Conservation (phyloP, 2,329 filamentous ascomycete genomes). For the Myriosclerotinia duriaeana region DNA sequence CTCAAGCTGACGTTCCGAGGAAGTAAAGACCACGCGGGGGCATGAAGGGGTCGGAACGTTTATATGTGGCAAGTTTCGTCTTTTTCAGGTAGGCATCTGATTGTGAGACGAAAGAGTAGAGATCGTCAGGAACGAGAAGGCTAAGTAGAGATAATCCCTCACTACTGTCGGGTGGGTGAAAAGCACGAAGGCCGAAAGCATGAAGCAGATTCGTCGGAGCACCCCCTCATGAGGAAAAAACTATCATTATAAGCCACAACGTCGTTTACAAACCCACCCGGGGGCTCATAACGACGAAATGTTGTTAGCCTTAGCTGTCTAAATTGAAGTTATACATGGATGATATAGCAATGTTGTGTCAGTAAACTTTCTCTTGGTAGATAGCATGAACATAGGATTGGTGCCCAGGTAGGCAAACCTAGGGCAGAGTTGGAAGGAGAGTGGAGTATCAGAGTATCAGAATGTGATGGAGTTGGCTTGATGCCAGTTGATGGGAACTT, state of each 20-base stretch:
- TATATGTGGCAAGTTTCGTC: slow-evolving; percentile 11
- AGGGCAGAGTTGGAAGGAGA: slow-evolving; percentile 11
- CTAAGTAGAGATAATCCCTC: slow-evolving; percentile 6
- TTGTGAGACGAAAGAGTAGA: slow-evolving; percentile 17
- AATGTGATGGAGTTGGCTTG: slow-evolving; percentile 17
- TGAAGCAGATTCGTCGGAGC: slow-evolving; percentile 6
- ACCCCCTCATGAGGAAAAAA: not conserved
- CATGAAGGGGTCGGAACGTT: slow-evolving; percentile 6
- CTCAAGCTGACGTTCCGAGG: slow-evolving; percentile 1
- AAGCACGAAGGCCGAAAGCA: slow-evolving; percentile 7
- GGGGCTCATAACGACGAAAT: not conserved
- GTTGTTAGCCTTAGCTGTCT: not conserved
- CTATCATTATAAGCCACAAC: slow-evolving; percentile 11
- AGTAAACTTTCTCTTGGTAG: not conserved
- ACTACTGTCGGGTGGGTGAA: not conserved
- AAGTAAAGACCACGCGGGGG: slow-evolving; percentile 12
- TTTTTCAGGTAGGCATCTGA: slow-evolving; percentile 8
- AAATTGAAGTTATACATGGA: slow-evolving; percentile 4
- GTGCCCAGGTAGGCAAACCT: slow-evolving; percentile 2
- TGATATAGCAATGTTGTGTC: not conserved
- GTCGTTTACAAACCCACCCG: not conserved
- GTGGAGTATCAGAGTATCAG: not conserved
- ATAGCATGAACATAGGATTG: not conserved
- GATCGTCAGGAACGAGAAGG: slow-evolving; percentile 23
- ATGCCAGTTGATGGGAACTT: slow-evolving; percentile 7